phyloP scores from a whole-genome alignment of 306 rosid genomes.

The Vigna mungo region DNA sequence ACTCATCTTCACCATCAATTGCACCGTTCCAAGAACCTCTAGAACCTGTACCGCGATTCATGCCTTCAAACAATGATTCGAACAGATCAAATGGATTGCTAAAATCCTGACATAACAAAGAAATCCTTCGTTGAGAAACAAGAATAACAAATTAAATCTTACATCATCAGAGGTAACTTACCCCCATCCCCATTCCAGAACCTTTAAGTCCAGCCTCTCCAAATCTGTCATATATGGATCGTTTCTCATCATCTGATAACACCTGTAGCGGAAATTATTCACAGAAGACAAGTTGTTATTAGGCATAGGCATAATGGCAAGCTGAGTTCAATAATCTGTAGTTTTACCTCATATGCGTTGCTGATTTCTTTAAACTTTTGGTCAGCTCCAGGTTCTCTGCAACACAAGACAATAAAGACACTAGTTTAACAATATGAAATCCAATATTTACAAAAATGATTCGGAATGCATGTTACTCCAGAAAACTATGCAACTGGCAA shows the following conservation, averaged over 20 bases:
- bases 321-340: constrained; percentile 37
- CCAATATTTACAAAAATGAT: not conserved
- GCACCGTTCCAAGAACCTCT: constrained; percentile 58
- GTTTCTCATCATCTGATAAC: constrained; percentile 92
- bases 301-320: constrained; percentile 21
- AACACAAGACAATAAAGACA: constrained; percentile 18
- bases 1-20: constrained; percentile 63
- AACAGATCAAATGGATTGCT: constrained; percentile 59
- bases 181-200: constrained; percentile 86
- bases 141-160: constrained; percentile 23
- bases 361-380: constrained; percentile 89
- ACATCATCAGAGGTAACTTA: constrained; percentile 53
- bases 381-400: constrained; percentile 88
- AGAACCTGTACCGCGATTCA: constrained; percentile 54
- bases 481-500: constrained; percentile 10
- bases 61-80: constrained; percentile 53
- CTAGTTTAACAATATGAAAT: constrained; percentile 33
- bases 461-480: not conserved
- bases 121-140: constrained; percentile 38
- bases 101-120: constrained; percentile 50
- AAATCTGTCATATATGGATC: constrained; percentile 82
- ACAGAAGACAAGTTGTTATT: constrained; percentile 12
- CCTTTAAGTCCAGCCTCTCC: constrained; percentile 99
- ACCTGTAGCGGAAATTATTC: constrained; percentile 61
- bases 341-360: constrained; percentile 88